Evolutionary conservation across 140 eudicot genomes (phyloP), one percentile per base, ranked within the genome.

Genomic region (Cichorium intybus): DNA sequence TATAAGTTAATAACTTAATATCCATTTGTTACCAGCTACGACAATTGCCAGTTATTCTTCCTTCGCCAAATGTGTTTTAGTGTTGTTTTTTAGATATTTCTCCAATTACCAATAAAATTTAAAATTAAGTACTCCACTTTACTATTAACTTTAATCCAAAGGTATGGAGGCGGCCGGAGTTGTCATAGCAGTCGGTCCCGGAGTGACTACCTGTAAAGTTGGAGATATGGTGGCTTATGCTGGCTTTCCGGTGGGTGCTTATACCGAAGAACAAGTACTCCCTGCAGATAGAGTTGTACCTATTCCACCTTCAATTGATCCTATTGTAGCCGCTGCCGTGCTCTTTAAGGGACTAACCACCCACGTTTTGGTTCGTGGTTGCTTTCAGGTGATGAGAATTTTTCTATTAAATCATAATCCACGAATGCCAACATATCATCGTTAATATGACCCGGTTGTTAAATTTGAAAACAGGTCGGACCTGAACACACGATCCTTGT

Each of bases 181-280:
- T 37, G 69, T 71, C 6, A 71, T 15, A 51, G 76, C 55, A 4
- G 26, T 71, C 9, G 76, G 76, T 24, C 76, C 76, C 5, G 56
- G 51, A 71, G 69, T 71, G 22, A 71, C 46, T 8, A 63, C 26
- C 55, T 60, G 76, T 18, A 60, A 61, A 31, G 76, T 16, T 53
- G 76, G 76, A 49, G 76, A 70, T 41, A 34, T 29, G 17, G 76
- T 70, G 66, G 76, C 76, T 14, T 70, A 70, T 17, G 76, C 69
- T 0, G 60, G 69, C 24, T 46, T 48, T 24, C 76, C 76, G 1
- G 67, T 70, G 24, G 50, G 69, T 4, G 27, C 69, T 12, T 70
- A 70, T 17, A 29, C 69, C 14, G 76, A 70, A 60, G 76, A 70
- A 49, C 68, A 31, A 20, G 33, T 70, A 37, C 76, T 70, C 16